Percentiles rank a stretch among this genome's conserved stretches.
phyloP scores from a whole-genome alignment of 208 protist species.

The Trypanosomatidae sp. region DNA sequence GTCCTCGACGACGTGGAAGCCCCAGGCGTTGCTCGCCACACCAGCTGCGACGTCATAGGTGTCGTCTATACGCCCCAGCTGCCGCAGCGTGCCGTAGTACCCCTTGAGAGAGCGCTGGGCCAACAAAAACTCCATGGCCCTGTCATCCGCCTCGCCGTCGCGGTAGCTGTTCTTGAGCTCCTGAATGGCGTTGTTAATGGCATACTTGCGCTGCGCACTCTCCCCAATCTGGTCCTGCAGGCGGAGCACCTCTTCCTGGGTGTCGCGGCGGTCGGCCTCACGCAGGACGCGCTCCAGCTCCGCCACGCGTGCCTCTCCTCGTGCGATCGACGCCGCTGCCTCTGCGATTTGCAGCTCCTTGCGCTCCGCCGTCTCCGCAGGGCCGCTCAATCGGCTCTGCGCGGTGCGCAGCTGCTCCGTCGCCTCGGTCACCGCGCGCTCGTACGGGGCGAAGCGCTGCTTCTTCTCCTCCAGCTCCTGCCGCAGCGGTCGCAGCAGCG shows the following conservation, averaged over 20 bases:
- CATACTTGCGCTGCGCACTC: slow-evolving; percentile 69
- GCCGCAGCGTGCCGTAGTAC: slow-evolving; percentile 97
- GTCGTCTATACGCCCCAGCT: slow-evolving; percentile 97
- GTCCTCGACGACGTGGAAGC: slow-evolving; percentile 98
- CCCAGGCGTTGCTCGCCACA: slow-evolving; percentile 94
- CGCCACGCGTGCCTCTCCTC: slow-evolving; percentile 32
- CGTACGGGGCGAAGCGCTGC: slow-evolving; percentile 91
- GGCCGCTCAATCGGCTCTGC: slow-evolving; percentile 39
- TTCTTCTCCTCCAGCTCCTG: slow-evolving; percentile 93
- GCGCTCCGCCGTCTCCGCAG: slow-evolving; percentile 33
- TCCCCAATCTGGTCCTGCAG: slow-evolving; percentile 70
- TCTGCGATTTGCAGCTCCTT: slow-evolving; percentile 34
- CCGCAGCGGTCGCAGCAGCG: slow-evolving; percentile 78
- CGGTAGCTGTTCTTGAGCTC: slow-evolving; percentile 79
- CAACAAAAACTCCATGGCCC: slow-evolving; percentile 84
- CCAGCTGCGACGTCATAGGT: slow-evolving; percentile 98
- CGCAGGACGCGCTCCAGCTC: slow-evolving; percentile 56
- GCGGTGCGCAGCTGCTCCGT: slow-evolving; percentile 52
- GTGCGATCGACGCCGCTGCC: slow-evolving; percentile 29
- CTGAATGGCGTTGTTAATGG: slow-evolving; percentile 77
- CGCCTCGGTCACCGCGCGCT: slow-evolving; percentile 71
- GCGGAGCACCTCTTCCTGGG: slow-evolving; percentile 60
- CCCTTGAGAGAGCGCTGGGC: slow-evolving; percentile 85
- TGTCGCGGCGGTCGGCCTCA: slow-evolving; percentile 39
- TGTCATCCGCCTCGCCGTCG: slow-evolving; percentile 84